These are phyloP conservation scores for Penicillium concentricum DNA, from an alignment of 2,329 filamentous ascomycete species.

Conservation along the genomic window DNA sequence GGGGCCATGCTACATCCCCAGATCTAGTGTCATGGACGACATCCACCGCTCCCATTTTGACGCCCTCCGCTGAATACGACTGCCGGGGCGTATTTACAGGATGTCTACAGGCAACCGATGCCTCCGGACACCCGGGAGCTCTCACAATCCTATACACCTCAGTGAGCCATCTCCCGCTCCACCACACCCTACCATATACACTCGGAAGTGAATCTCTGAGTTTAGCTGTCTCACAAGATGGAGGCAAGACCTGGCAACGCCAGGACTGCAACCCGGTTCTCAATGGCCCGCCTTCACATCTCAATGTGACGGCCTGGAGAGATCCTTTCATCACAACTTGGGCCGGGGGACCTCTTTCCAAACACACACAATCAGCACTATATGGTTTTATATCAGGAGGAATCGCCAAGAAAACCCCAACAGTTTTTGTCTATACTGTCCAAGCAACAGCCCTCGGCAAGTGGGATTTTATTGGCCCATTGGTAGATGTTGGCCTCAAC, in stretches of 20 bases:
- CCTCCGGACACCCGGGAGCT: conserved; percentile 24
- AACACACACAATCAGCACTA: conserved; percentile 23
- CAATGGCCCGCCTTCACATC: conserved; percentile 30
- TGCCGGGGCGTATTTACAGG: conserved; percentile 45
- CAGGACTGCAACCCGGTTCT: conserved; percentile 40
- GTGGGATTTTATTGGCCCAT: conserved; percentile 49
- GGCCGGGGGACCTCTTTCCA: conserved; percentile 7
- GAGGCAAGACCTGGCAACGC: conserved; percentile 40
- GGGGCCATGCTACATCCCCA: conserved; percentile 41
- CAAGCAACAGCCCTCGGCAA: conserved; percentile 39
- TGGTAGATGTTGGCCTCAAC: conserved; percentile 44
- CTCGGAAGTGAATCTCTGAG: conserved; percentile 39
- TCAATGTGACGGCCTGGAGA: conserved; percentile 44
- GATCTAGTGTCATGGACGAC: conserved; percentile 43
- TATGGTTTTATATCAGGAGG: conserved; percentile 54
- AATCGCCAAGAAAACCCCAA: conserved; percentile 42
- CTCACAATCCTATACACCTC: conserved; percentile 45
- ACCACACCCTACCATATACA: conserved; percentile 41
- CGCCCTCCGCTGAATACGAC: conserved; percentile 39
- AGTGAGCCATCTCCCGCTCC: conserved; percentile 41
- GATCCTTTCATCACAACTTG: conserved; percentile 40
- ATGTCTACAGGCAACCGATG: conserved; percentile 33
- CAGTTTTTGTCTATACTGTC: conserved; percentile 50
- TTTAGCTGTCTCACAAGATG: conserved; percentile 39
- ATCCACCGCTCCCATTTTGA: conserved; percentile 29